Base-by-base conservation (phyloP, 306 rosid species). In the Vachellia collinsii region DNA sequence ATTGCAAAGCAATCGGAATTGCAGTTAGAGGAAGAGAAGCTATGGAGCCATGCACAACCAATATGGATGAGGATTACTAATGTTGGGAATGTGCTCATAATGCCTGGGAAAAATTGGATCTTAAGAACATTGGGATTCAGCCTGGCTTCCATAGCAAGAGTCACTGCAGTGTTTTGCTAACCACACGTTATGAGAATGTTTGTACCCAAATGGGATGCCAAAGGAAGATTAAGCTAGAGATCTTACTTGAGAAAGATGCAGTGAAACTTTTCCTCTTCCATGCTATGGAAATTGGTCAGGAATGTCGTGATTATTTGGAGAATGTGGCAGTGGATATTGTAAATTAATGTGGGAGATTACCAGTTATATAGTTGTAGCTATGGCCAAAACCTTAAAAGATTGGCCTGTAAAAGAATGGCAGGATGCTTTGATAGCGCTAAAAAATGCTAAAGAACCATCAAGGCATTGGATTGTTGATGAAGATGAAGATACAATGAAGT, bases 261-360 rank as follows among this genome's bases (percentile, higher is more conserved):
- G 6, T 78, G 77, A 1, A 0, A 11, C 81, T 84, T 44, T 80
- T 84, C 13, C 51, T 54, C 46, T 54, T 23, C 37, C 56, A 25
- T 17, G 77, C 82, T 12, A 17, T 13, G 5, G 36, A 46, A 64
- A 14, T 1, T 65, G 47, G 12, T 0, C 5, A n/a, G 10, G 22
- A 0, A n/a, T 17, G 50, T 3, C 0, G 56, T 22, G 13, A 20
- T 34, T 16, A 0, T 22, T 0, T 84, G 2, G 72, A 77, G 41
- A 9, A 65, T 4, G n/a, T 77, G 69, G 82, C 37, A 4, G 11
- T 17, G 8, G 0, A 4, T 36, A 66, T 84, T 37, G 82, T 78
- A 1, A 0, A 72, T 0, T 54, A 84, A 37, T 84, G 87, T 11
- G 54, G 75, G 72, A 81, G 82, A 44, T 41, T 77, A 11, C 88